Evolutionary conservation across 2,329 filamentous ascomycete species (phyloP).

Genomic region (Calcarisporium arbuscula): DNA sequence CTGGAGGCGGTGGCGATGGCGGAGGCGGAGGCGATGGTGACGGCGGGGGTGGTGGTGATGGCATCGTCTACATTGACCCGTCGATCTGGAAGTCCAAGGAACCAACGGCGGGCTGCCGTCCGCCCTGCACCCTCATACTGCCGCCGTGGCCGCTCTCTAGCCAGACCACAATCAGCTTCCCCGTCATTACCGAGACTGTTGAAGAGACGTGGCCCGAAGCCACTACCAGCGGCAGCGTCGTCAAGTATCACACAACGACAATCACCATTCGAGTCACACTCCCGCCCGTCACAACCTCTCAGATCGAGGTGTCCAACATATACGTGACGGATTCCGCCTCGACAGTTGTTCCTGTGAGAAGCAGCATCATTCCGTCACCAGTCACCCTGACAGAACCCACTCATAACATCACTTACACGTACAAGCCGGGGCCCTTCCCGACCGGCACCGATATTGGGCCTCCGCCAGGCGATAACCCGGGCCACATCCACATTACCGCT

Average conservation of each 20-base stretch:
- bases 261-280: not conserved
- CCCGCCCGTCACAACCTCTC: slow-evolving; percentile 1
- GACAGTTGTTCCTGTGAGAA: not conserved
- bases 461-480: not conserved
- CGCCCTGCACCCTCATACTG: slow-evolving; percentile 3
- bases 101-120: not conserved
- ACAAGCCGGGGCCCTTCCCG: not conserved
- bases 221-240: not conserved
- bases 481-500: not conserved
- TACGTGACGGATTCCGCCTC: not conserved
- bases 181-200: not conserved
- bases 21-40: no score
- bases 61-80: slow-evolving; percentile 1
- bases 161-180: not conserved
- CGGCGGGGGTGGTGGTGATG: not conserved
- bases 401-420: not conserved
- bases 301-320: not conserved
- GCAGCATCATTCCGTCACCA: not conserved
- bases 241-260: not conserved
- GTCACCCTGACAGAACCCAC: not conserved
- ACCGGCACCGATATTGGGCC: not conserved
- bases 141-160: slow-evolving; percentile 2
- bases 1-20: no score
- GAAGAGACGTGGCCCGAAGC: slow-evolving; percentile 2
- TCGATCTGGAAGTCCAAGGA: not conserved